Base-by-base conservation (phyloP, 2,329 filamentous ascomycete species). In the Xylariaceae sp. region DNA sequence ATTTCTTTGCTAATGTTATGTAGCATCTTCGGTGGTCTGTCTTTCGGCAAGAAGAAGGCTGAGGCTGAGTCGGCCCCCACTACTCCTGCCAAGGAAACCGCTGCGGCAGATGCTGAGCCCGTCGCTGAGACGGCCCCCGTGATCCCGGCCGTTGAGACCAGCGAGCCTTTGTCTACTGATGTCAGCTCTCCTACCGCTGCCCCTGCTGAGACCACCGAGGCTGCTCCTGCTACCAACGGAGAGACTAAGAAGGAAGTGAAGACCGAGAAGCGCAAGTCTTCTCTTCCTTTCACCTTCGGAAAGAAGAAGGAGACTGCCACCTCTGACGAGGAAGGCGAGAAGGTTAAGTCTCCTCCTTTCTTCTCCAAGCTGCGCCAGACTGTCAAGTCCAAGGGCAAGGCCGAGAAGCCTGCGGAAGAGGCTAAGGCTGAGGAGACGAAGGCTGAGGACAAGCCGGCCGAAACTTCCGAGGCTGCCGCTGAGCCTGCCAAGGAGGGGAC, bases 261-360 rank as follows among this genome's bases (percentile, higher is more conserved):
- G 86, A 74, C 74, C 46, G 81, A 85, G 75, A 96, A 96, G 89
- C 90, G 91, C 75, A 86, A 87, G 76, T 95, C 90, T 64, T 88
- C 93, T 69, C 75, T 85, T 7, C 81, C 82, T 47, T 96, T 96
- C 76, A 86, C 85, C 67, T 87, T 86, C 70, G 86, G 90, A 76
- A 89, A 91, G 83, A 93, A 93, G 82, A 87, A 89, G 74, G 83
- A 83, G 75, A 56, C 67, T 20, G 72, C 77, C 44, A 68, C 76
- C 37, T 82, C 81, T 1, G 87, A 87, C 62, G 81, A 85, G 66
- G 87, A 89, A 70, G 80, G 83, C 63, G 80, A 84, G 74, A 83
- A 83, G 78, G 66, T 71, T 59, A 78, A 80, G 75, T 80, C 79
- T 62, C 77, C 78, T 55, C 76, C 80, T 52, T 71, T 75, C 66